A percentile compares a stretch with the other conserved stretches of the same genome.
Evolutionary conservation across 1,139 yeast species (phyloP).

Genomic region (Diutina rugosa): DNA sequence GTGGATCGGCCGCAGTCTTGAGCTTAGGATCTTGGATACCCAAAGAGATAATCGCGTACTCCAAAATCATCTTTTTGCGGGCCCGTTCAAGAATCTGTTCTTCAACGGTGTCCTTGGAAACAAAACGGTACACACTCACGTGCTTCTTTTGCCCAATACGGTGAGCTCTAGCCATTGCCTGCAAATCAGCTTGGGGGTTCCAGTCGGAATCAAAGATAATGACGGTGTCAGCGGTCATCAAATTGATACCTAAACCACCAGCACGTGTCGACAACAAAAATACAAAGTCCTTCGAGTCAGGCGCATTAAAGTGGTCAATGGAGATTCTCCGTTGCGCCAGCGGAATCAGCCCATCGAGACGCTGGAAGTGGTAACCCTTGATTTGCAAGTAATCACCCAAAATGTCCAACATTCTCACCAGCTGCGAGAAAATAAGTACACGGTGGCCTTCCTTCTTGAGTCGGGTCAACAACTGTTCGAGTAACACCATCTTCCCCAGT

Average conservation of each 20-base stretch:
- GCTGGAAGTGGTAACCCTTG: conserved; percentile 82
- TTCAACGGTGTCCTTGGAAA: conserved; percentile 93
- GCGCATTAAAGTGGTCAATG: conserved; percentile 93
- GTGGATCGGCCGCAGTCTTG: conserved; percentile 35
- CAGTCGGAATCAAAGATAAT: conserved; percentile 96
- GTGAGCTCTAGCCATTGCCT: conserved; percentile 99
- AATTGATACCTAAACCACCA: conserved; percentile 95
- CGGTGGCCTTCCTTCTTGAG: conserved; percentile 90
- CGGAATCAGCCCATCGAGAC: conserved; percentile 95
- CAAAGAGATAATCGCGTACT: conserved; percentile 89
- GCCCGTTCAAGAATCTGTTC: conserved; percentile 96
- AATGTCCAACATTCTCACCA: conserved; percentile 94
- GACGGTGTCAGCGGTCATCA: conserved; percentile 98
- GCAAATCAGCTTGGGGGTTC: conserved; percentile 79
- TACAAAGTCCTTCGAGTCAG: conserved; percentile 84
- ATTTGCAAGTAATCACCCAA: conserved; percentile 85
- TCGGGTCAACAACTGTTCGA: conserved; percentile 78
- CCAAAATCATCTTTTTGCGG: conserved; percentile 93
- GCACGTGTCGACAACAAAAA: conserved; percentile 91
- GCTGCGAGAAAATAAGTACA: conserved; percentile 87
- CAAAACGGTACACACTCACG: conserved; percentile 93
- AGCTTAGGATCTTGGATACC: conserved; percentile 75
- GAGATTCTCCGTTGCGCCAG: conserved; percentile 88
- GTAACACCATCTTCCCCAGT: conserved; percentile 92
- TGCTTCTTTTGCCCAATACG: conserved; percentile 97